Conservation (phyloP, 2,329 filamentous ascomycete genomes). For the Colletotrichum limetticola region DNA sequence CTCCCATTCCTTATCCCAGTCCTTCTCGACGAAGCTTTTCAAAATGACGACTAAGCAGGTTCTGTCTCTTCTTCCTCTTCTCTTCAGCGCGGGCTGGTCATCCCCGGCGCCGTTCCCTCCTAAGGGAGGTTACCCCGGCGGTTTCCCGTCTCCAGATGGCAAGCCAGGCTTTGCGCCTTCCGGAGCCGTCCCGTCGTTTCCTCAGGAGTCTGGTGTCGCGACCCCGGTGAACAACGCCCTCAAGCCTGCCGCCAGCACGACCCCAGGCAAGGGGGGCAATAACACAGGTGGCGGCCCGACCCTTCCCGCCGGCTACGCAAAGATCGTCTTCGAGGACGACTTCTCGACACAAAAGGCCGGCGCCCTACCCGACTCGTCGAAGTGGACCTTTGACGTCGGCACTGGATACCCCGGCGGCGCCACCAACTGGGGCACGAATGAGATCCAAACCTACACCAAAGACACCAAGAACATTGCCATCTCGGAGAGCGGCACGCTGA, state of each 20-base stretch:
- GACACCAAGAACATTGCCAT: slow-evolving; percentile 52
- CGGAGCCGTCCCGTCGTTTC: neutral
- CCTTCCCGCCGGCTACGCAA: slow-evolving; percentile 36
- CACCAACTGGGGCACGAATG: slow-evolving; percentile 59
- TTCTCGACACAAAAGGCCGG: slow-evolving; percentile 42
- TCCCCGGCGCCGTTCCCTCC: slow-evolving; percentile 12
- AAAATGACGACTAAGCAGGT: slow-evolving; percentile 30
- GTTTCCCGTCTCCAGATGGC: slow-evolving; percentile 3
- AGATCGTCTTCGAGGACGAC: slow-evolving; percentile 43
- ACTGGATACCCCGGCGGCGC: slow-evolving; percentile 58
- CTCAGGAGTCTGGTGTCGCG: neutral
- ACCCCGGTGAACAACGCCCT: neutral
- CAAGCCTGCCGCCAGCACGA: neutral
- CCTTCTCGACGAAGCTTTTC: neutral
- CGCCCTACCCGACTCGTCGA: slow-evolving; percentile 48
- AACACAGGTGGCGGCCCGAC: slow-evolving; percentile 7
- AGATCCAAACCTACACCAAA: slow-evolving; percentile 58
- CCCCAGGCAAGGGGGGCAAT: neutral
- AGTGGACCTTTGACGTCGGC: slow-evolving; percentile 57
- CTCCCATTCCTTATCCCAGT: neutral
- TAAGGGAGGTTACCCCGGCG: neutral
- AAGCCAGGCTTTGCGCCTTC: slow-evolving; percentile 2
- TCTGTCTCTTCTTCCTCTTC: slow-evolving; percentile 24
- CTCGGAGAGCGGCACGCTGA: slow-evolving; percentile 40
- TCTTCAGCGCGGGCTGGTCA: slow-evolving; percentile 22